A percentile compares a stretch with the other conserved stretches of the same genome.
phyloP scores from a whole-genome alignment of 2,329 filamentous ascomycete genomes.

The Leptographium radiaticola region DNA sequence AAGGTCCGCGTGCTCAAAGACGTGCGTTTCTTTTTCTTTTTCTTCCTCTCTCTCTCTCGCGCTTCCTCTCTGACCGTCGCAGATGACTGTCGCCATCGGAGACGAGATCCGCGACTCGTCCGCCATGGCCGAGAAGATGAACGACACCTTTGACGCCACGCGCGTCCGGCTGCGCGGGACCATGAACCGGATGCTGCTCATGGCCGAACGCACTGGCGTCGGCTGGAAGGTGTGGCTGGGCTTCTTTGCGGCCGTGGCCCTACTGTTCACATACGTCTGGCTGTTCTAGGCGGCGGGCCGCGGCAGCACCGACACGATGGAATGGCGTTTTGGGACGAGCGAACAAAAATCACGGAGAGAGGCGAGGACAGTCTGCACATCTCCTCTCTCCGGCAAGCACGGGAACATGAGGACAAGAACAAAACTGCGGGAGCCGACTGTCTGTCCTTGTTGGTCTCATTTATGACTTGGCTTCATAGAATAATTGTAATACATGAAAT shows the following conservation, averaged over 20 bases:
- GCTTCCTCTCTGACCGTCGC: background rate
- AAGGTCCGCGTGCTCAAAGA: conserved; percentile 86
- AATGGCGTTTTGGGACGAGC: no score
- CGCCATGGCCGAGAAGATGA: conserved; percentile 86
- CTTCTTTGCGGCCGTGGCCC: conserved; percentile 73
- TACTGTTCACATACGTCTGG: conserved; percentile 90
- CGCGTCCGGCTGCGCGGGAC: conserved; percentile 71
- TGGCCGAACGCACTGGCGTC: conserved; percentile 90
- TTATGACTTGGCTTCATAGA: no score
- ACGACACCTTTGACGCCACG: conserved; percentile 82
- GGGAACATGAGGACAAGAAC: no score
- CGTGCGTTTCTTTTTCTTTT: conserved; percentile 39
- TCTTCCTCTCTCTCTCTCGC: background rate
- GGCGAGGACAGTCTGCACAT: no score
- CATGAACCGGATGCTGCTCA: conserved; percentile 93
- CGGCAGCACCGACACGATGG: no score
- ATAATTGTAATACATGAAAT: no score
- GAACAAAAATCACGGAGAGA: no score
- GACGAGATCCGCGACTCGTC: conserved; percentile 89
- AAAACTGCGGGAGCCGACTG: no score
- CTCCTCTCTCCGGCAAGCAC: no score
- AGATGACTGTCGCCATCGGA: conserved; percentile 88
- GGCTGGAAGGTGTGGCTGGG: conserved; percentile 88
- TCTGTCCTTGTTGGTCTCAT: no score
- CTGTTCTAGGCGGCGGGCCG: conserved; percentile 43